Evolutionary conservation across 106 monocot species (phyloP).

Genomic region (Apostasia ramifera): DNA sequence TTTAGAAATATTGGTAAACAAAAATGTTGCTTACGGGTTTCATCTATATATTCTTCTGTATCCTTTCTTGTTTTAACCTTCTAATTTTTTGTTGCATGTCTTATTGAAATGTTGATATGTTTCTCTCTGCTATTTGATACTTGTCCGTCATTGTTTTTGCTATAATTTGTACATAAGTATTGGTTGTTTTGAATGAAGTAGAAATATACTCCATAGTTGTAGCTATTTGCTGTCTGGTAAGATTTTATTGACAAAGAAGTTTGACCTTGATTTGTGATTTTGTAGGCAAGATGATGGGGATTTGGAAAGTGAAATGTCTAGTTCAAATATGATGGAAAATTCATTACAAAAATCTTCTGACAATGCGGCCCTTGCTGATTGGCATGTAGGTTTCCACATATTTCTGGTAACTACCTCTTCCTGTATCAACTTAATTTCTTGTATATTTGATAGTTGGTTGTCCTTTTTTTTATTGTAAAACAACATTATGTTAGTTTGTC

Average conservation of each 20-base stretch:
- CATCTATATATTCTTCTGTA: too few relatives aligned
- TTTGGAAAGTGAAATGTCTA: constrained; percentile 49
- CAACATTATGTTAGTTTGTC: too few relatives aligned
- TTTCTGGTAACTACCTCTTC: constrained; percentile 50
- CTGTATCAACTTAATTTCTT: neutral
- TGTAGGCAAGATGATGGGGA: constrained; percentile 61
- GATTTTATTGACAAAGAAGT: neutral
- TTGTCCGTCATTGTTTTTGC: neutral
- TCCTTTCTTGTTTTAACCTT: too few relatives aligned
- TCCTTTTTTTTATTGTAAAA: too few relatives aligned
- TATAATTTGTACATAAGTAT: too few relatives aligned
- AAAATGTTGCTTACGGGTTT: too few relatives aligned
- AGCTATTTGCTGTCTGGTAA: neutral
- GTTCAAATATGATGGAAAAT: constrained; percentile 32
- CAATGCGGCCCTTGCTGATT: constrained; percentile 61
- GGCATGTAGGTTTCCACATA: constrained; percentile 89
- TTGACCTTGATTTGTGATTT: constrained; percentile 4
- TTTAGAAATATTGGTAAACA: too few relatives aligned
- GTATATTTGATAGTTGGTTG: too few relatives aligned
- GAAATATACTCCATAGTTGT: too few relatives aligned
- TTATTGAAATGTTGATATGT: too few relatives aligned
- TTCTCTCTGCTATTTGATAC: neutral
- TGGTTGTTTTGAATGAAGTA: too few relatives aligned
- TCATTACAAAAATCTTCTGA: constrained; percentile 47
- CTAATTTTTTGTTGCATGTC: too few relatives aligned